Conservation (phyloP, 129 eudicot species). For the Flaveria bidentis region DNA sequence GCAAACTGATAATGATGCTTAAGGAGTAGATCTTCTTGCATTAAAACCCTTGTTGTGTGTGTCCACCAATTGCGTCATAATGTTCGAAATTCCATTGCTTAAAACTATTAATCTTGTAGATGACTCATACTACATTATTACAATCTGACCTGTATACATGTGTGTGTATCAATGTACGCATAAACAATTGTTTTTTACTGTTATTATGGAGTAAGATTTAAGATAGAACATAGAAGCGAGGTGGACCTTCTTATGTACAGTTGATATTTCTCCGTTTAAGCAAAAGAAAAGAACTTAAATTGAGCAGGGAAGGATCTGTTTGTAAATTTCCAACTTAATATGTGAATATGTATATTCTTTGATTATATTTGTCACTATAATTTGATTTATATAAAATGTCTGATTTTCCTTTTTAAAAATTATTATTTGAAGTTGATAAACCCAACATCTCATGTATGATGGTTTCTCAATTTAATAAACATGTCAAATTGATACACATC, state of each 20-base stretch:
- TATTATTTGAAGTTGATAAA: not conserved
- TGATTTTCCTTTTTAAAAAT: not conserved
- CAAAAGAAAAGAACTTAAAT: not conserved
- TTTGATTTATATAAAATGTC: not conserved
- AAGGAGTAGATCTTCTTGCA: not conserved
- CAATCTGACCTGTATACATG: not conserved
- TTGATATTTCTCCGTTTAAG: not conserved
- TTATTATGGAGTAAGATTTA: not conserved
- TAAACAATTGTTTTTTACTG: not conserved
- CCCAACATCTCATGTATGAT: not conserved
- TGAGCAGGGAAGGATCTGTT: not conserved
- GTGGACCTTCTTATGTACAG: not conserved
- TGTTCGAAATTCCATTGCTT: slow-evolving; percentile 6
- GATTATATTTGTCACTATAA: not conserved
- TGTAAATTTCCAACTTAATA: not conserved
- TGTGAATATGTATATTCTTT: not conserved
- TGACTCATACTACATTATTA: not conserved
- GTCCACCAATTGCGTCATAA: slow-evolving; percentile 14
- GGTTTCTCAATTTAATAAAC: not conserved
- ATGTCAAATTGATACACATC: too few relatives aligned
- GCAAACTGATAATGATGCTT: slow-evolving; percentile 23
- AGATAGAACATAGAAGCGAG: not conserved
- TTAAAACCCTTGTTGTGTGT: slow-evolving; percentile 11
- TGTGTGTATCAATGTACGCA: not conserved
- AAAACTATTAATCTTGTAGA: slow-evolving; percentile 14